Evolutionary conservation across 2,329 filamentous ascomycete genomes (phyloP).

Genomic region (Epichloe coenophiala): DNA sequence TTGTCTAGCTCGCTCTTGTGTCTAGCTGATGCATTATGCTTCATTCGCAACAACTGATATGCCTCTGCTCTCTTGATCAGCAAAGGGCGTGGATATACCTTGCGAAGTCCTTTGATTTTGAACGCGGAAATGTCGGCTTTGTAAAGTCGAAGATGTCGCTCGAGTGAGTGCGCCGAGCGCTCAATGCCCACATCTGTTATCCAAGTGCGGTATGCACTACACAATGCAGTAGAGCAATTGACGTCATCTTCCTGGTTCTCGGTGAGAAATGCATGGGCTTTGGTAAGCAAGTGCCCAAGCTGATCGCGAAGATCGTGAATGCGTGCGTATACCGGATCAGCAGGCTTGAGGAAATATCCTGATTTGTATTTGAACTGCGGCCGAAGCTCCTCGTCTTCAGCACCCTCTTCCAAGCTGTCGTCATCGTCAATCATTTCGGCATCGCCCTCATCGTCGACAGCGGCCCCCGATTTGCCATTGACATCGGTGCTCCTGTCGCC

Average conservation of each 20-base stretch:
- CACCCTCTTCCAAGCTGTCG: conserved; percentile 46
- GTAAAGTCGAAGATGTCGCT: conserved; percentile 73
- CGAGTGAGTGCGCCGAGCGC: conserved; percentile 82
- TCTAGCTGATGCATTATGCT: conserved; percentile 81
- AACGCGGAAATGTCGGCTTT: conserved; percentile 81
- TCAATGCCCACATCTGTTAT: conserved; percentile 97
- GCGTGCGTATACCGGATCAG: conserved; percentile 48
- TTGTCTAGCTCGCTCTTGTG: conserved; percentile 87
- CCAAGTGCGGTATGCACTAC: conserved; percentile 87
- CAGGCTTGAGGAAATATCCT: conserved; percentile 59
- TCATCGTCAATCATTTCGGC: conserved; percentile 31
- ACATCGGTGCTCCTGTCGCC: conserved; percentile 35
- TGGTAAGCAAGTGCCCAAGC: conserved; percentile 67
- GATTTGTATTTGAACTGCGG: conserved; percentile 81
- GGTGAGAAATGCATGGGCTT: conserved; percentile 72
- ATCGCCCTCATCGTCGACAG: conserved; percentile 44
- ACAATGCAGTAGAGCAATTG: conserved; percentile 83
- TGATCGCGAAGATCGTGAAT: conserved; percentile 73
- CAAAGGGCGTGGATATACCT: conserved; percentile 84
- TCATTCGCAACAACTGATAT: conserved; percentile 85
- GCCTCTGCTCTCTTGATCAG: conserved; percentile 85
- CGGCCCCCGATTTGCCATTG: conserved; percentile 7
- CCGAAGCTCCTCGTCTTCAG: conserved; percentile 69
- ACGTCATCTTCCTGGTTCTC: conserved; percentile 89
- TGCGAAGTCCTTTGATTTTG: conserved; percentile 84